Base-by-base conservation (phyloP, 2,329 filamentous ascomycete species). In the Xylaria sp. region DNA sequence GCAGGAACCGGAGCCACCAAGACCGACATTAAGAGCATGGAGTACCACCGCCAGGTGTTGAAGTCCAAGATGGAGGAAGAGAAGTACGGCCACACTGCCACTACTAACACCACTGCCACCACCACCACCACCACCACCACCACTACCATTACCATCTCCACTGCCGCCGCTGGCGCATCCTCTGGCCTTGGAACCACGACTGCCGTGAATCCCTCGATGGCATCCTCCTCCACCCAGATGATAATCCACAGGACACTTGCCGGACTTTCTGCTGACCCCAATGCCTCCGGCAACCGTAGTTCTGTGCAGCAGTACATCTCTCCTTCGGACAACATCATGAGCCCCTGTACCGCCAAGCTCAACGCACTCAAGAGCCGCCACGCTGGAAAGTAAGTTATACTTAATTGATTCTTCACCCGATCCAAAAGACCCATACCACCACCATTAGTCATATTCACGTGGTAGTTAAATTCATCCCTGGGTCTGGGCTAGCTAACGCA, bases 301-400 rank as follows among this genome's bases (percentile, higher is more conserved):
- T 82, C 83, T 61, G 76, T 81, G 55, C 83, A 85, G 75, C 83
- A 87, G 74, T 95, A 94, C 82, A 85, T 94, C 79, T 94, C 92
- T 20, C 93, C 93, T 2, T 94, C 92, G n/a, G 93, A 97, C 81
- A 90, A 89, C 82, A 94, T 97, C 84, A 92, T 94, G 90, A 94
- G 91, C 76, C 93, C 93, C 44, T 94, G 92, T 81, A 92, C 91
- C 20, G 91, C 92, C 80, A 96, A 96, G 86, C 88, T 96, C 76
- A 91, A 87, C 72, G 91, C 91, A 50, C 89, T 94, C 81, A 92
- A 92, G 82, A 92, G 89, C 83, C 94, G 94, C 84, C 91, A 93
- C 77, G 90, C 90, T 71, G 87, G 87, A 82, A 95, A 94, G 91
- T 93, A 85, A 79, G 88, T 86, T n/a, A n/a, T n/a, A n/a, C n/a